Evolutionary conservation across 495 filamentous ascomycete genomes (phyloP).

Genomic region (Daldinia grandis): DNA sequence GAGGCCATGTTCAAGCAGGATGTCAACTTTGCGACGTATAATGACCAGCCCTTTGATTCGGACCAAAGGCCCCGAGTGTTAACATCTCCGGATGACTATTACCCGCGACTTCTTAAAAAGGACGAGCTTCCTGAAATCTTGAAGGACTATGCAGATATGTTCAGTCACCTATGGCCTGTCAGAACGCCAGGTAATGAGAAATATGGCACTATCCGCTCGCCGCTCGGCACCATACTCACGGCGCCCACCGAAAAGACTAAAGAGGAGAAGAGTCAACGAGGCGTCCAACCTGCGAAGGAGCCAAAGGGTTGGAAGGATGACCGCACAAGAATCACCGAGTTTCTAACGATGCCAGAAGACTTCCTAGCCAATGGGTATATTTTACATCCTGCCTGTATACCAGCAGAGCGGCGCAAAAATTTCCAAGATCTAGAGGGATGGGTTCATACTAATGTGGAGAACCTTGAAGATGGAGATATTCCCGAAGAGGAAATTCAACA

Average conservation of each 20-base stretch:
- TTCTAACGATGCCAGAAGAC: conserved; percentile 74
- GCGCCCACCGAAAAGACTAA: conserved; percentile 70
- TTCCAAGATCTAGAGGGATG: conserved; percentile 72
- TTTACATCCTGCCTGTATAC: conserved; percentile 74
- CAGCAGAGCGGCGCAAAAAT: conserved; percentile 53
- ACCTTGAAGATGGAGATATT: conserved; percentile 69
- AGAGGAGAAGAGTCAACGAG: conserved; percentile 64
- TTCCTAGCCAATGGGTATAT: conserved; percentile 83
- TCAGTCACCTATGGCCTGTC: conserved; percentile 88
- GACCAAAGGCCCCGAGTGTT: conserved; percentile 44
- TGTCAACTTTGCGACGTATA: conserved; percentile 60
- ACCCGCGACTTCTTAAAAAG: conserved; percentile 70
- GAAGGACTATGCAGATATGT: conserved; percentile 79
- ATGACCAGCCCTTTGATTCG: conserved; percentile 43
- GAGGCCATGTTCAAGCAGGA: conserved; percentile 84
- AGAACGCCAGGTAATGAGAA: conserved; percentile 84
- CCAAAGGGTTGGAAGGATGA: conserved; percentile 69
- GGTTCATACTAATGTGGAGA: conserved; percentile 78
- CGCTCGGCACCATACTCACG: conserved; percentile 77
- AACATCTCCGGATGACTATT: conserved; percentile 70
- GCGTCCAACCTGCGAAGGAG: conserved; percentile 63
- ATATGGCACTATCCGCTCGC: conserved; percentile 80
- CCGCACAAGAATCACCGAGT: conserved; percentile 79
- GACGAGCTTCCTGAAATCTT: conserved; percentile 69
- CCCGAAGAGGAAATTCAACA: conserved; percentile 75